A percentile compares a stretch with the other conserved stretches of the same genome.
Conservation (phyloP, 495 filamentous ascomycete species). For the Xylaria telfairii region DNA sequence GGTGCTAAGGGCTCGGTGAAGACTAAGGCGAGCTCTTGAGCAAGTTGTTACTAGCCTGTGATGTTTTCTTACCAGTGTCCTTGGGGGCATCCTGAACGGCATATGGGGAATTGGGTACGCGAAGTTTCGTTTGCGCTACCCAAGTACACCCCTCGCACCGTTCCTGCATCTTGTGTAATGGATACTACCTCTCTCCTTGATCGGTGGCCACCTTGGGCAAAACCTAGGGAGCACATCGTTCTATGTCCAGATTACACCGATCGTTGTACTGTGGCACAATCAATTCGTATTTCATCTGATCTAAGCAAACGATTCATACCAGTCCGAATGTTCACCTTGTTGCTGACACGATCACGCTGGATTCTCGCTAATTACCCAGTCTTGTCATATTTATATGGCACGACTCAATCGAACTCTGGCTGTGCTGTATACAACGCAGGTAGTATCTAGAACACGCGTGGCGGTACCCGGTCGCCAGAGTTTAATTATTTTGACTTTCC, state of each 20-base stretch:
- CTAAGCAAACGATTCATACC: neutral
- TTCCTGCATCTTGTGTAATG: conserved; percentile 3
- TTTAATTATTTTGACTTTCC: neutral
- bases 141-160: neutral
- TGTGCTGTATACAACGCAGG: neutral
- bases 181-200: neutral
- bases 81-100: neutral
- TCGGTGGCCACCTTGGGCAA: neutral
- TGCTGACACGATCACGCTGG: neutral
- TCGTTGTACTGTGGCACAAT: no score
- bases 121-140: neutral
- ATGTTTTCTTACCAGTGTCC: neutral
- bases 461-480: neutral
- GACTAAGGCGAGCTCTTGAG: neutral
- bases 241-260: neutral
- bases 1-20: conserved; percentile 30
- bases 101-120: neutral
- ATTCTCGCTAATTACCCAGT: neutral
- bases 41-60: conserved; percentile 23
- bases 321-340: neutral
- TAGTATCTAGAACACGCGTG: neutral
- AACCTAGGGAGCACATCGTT: neutral
- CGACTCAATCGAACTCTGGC: neutral
- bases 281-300: neutral
- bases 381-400: neutral